Evolutionary conservation across 1,284 basidiomycete species (phyloP).

Genomic region (Moniliophthora roreri): DNA sequence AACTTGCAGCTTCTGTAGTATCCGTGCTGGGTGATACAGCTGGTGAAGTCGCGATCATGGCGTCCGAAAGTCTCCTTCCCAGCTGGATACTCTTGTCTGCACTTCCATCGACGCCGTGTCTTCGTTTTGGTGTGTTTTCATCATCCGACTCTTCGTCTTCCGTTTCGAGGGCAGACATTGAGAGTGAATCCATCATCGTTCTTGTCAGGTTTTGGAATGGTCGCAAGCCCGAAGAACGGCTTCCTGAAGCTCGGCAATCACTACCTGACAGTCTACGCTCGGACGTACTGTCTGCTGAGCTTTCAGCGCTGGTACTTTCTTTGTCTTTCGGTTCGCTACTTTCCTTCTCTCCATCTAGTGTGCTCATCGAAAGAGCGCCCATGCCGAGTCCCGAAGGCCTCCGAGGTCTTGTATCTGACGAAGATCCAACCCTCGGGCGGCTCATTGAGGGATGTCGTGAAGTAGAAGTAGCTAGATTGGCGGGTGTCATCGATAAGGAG

Average conservation of each 20-base stretch:
- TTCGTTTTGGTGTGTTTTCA: constrained; percentile 7
- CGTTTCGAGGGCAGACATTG: constrained; percentile 37
- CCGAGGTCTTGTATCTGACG: constrained; percentile 26
- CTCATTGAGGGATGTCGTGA: not conserved
- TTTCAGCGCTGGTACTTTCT: not conserved
- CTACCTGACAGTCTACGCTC: not conserved
- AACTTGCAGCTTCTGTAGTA: not conserved
- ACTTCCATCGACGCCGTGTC: not conserved
- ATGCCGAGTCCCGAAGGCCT: constrained; percentile 29
- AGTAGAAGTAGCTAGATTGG: constrained; percentile 15
- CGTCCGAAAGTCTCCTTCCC: constrained; percentile 14
- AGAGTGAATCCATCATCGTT: constrained; percentile 29
- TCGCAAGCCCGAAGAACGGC: constrained; percentile 1
- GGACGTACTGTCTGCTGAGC: not conserved
- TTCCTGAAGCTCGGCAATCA: not conserved
- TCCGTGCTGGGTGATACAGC: not conserved
- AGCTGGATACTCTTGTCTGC: constrained; percentile 7
- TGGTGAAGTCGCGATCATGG: constrained; percentile 31
- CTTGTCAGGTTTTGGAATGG: constrained; percentile 14
- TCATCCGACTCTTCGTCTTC: constrained; percentile 22
- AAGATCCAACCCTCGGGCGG: not conserved
- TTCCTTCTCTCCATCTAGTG: not conserved
- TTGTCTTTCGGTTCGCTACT: not conserved
- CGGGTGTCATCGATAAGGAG: constrained; percentile 23
- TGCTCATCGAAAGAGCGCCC: constrained; percentile 1